Conservation (phyloP, 2,329 filamentous ascomycete species). For the Paecilomyces variotii region DNA sequence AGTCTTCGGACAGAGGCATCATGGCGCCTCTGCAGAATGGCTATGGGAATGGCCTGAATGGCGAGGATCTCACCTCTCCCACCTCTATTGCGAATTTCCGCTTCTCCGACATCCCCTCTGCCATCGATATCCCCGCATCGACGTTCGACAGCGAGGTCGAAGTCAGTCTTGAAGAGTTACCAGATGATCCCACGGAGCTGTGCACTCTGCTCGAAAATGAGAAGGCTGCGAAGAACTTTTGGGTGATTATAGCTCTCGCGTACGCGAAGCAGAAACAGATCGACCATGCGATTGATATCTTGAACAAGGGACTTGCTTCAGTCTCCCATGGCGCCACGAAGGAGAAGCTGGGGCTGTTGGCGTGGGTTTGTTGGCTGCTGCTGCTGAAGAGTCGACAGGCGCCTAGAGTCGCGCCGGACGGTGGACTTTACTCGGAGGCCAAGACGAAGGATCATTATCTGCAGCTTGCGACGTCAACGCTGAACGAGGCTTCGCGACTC, state of each 20-base stretch:
- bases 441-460: slow-evolving; percentile 93
- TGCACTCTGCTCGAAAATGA: slow-evolving; percentile 95
- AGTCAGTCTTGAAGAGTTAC: slow-evolving; percentile 81
- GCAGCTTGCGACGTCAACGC: slow-evolving; percentile 76
- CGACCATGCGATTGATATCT: slow-evolving; percentile 67
- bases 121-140: slow-evolving; percentile 57
- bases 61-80: slow-evolving; percentile 25
- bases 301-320: slow-evolving; percentile 65
- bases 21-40: slow-evolving; percentile 48
- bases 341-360: slow-evolving; percentile 77
- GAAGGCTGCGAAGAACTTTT: slow-evolving; percentile 80
- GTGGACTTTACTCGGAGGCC: slow-evolving; percentile 57
- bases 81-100: slow-evolving; percentile 35
- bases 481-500: slow-evolving; percentile 93
- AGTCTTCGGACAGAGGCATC: slow-evolving; percentile 11
- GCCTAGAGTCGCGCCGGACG: slow-evolving; percentile 58
- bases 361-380: slow-evolving; percentile 84
- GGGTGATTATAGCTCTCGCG: slow-evolving; percentile 95
- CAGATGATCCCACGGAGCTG: slow-evolving; percentile 89
- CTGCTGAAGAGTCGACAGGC: slow-evolving; percentile 82
- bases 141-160: slow-evolving; percentile 66
- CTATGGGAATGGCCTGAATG: slow-evolving; percentile 46
- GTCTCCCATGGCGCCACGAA: slow-evolving; percentile 62
- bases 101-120: slow-evolving; percentile 55
- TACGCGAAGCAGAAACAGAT: slow-evolving; percentile 95